A percentile compares a stretch with the other conserved stretches of the same genome.
Conservation (phyloP, 495 filamentous ascomycete genomes). For the Penicillium lividum region DNA sequence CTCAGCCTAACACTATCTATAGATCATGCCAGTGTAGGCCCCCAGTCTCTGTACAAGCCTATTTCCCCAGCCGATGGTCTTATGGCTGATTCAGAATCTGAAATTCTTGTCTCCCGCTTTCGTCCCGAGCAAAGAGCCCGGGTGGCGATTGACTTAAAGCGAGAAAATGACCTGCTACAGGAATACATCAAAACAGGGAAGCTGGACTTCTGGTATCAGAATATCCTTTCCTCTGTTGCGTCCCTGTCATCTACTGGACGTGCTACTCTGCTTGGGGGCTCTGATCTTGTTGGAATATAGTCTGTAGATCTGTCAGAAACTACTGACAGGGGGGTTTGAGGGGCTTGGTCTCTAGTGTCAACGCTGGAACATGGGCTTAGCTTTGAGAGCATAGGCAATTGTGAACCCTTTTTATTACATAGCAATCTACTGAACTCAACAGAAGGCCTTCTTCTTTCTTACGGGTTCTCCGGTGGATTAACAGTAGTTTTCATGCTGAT, state of each 20-base stretch:
- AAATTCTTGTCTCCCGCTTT: slow-evolving; percentile 57
- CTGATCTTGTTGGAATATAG: neutral
- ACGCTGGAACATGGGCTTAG: neutral
- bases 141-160: slow-evolving; percentile 52
- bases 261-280: neutral
- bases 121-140: slow-evolving; percentile 48
- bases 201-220: slow-evolving; percentile 61
- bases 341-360: neutral
- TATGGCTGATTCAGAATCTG: slow-evolving; percentile 49
- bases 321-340: neutral
- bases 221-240: slow-evolving; percentile 38
- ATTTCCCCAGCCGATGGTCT: slow-evolving; percentile 51
- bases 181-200: slow-evolving; percentile 58
- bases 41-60: slow-evolving; percentile 38
- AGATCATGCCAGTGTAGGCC: slow-evolving; percentile 20
- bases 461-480: neutral
- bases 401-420: neutral
- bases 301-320: neutral
- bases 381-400: neutral
- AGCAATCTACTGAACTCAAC: neutral
- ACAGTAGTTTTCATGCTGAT: neutral
- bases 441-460: neutral
- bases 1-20: slow-evolving; percentile 9
- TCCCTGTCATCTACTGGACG: slow-evolving; percentile 5
- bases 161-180: slow-evolving; percentile 54